Conservation (phyloP, 2,329 filamentous ascomycete genomes). For the Thelonectria olida region DNA sequence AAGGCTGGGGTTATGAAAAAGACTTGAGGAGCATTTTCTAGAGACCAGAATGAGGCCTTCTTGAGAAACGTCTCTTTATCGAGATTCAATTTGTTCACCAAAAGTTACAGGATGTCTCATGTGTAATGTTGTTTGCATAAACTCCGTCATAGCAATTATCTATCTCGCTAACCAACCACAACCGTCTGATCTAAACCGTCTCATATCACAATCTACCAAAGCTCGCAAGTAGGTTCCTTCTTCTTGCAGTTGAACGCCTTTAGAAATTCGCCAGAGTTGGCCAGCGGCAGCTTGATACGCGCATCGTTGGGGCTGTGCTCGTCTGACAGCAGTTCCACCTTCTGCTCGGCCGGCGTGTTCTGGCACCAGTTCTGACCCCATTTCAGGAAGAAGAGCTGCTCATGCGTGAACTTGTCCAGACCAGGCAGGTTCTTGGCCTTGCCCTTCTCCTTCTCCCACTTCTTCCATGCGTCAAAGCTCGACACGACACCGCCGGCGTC, state of each 20-base stretch:
- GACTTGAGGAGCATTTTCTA: too few species aligned
- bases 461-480: conserved; percentile 72
- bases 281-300: conserved; percentile 70
- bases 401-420: conserved; percentile 68
- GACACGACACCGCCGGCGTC: conserved; percentile 74
- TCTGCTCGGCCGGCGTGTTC: conserved; percentile 67
- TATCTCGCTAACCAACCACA: neutral
- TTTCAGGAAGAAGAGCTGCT: conserved; percentile 75
- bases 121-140: too few species aligned
- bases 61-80: too few species aligned
- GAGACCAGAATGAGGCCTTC: too few species aligned
- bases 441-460: conserved; percentile 57
- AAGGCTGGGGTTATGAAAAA: too few species aligned
- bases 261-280: conserved; percentile 73
- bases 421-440: conserved; percentile 66
- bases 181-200: neutral
- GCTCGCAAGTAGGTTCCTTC: conserved; percentile 73
- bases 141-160: neutral
- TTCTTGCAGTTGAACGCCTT: conserved; percentile 72
- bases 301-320: conserved; percentile 72
- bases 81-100: too few species aligned
- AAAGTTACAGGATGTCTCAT: too few species aligned
- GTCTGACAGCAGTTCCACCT: conserved; percentile 67
- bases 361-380: conserved; percentile 75
- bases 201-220: conserved; percentile 61